Conservation (phyloP, 2,329 filamentous ascomycete genomes). For the Phialocephala sp. region DNA sequence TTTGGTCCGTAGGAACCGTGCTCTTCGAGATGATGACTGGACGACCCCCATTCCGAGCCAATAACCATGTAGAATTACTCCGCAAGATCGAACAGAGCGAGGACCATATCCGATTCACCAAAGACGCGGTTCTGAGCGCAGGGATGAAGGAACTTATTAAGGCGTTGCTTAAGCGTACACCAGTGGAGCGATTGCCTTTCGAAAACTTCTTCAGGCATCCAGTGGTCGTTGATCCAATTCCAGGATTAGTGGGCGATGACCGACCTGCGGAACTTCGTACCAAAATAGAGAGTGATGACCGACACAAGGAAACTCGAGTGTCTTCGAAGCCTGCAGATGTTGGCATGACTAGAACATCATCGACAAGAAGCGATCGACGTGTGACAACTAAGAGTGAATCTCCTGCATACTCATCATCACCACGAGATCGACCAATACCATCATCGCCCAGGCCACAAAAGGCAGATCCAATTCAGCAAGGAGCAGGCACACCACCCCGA, state of each 20-base stretch:
- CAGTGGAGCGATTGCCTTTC: conserved; percentile 84
- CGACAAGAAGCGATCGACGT: conserved; percentile 33
- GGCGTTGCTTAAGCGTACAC: conserved; percentile 81
- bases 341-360: conserved; percentile 33
- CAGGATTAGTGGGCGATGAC: conserved; percentile 82
- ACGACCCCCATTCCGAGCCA: conserved; percentile 86
- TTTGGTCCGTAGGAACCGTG: conserved; percentile 98
- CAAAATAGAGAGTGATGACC: conserved; percentile 67
- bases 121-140: conserved; percentile 71
- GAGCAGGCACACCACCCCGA: conserved; percentile 33
- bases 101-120: conserved; percentile 83
- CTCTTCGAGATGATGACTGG: conserved; percentile 94
- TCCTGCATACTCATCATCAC: conserved; percentile 36
- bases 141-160: conserved; percentile 84
- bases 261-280: conserved; percentile 42
- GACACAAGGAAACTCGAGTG: conserved; percentile 35
- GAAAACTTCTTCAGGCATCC: conserved; percentile 81
- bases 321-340: conserved; percentile 30
- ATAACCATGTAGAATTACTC: conserved; percentile 92
- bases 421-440: conserved; percentile 31
- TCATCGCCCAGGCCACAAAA: conserved; percentile 32
- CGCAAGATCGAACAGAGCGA: conserved; percentile 89
- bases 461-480: conserved; percentile 30
- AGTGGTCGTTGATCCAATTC: conserved; percentile 77
- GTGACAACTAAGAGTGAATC: conserved; percentile 28